Evolutionary conservation across 2,329 filamentous ascomycete species (phyloP).

Genomic region (Pleoardoris graminearum): DNA sequence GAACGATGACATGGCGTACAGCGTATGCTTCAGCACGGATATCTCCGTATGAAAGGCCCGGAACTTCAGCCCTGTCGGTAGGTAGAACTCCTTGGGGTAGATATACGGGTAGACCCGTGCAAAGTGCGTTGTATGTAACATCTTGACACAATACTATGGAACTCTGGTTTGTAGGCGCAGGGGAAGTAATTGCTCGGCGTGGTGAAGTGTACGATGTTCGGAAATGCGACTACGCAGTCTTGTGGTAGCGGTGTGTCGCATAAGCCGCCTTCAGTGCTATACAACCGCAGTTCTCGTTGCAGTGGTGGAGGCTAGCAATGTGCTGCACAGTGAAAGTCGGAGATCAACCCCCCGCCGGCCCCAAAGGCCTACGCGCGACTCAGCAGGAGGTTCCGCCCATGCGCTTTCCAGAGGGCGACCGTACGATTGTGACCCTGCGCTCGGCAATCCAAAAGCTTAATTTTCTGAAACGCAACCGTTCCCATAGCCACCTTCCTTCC

Average conservation of each 20-base stretch:
- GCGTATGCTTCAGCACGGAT: not conserved
- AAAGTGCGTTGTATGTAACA: not conserved
- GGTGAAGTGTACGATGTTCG: conserved; percentile 1
- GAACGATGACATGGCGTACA: not conserved
- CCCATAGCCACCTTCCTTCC: conserved; percentile 12
- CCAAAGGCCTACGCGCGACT: no score
- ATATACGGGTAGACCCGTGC: not conserved
- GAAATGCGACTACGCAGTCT: not conserved
- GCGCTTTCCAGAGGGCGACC: not conserved
- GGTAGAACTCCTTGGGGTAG: not conserved
- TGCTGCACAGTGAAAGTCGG: not conserved
- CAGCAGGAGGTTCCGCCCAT: no score
- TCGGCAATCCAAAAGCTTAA: conserved; percentile 3
- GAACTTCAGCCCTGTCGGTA: conserved; percentile 1
- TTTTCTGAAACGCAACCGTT: conserved; percentile 14
- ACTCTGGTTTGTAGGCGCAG: not conserved
- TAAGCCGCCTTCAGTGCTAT: no score
- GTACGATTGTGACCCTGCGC: not conserved
- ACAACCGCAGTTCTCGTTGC: no score
- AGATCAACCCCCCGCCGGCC: no score
- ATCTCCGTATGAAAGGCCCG: not conserved
- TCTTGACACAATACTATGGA: not conserved
- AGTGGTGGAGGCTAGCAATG: not conserved
- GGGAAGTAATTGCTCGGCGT: not conserved
- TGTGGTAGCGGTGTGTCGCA: not conserved